A percentile compares a stretch with the other conserved stretches of the same genome.
These are phyloP conservation scores for Cercis canadensis DNA, from an alignment of 306 rosid genomes.

Conservation along the genomic window DNA sequence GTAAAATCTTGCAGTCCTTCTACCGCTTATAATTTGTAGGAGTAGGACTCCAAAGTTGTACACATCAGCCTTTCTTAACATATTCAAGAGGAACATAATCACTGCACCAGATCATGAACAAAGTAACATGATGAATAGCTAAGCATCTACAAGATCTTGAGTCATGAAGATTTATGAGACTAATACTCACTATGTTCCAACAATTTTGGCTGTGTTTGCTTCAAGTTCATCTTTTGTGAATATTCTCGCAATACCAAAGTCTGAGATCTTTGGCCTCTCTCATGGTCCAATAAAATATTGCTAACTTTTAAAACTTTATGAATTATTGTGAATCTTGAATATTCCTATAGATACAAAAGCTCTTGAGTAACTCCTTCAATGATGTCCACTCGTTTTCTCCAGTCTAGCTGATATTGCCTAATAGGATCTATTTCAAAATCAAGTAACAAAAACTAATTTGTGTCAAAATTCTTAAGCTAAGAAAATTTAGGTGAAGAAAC, in stretches of 20 bases:
- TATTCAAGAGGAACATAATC: slow-evolving; percentile 50
- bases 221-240: slow-evolving; percentile 30
- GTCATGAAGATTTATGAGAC: not conserved
- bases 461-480: not conserved
- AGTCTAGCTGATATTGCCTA: slow-evolving; percentile 20
- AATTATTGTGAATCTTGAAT: no score
- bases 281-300: slow-evolving; percentile 38
- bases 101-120: slow-evolving; percentile 17
- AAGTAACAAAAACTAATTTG: no score
- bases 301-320: slow-evolving; percentile 48
- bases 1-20: no score
- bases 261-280: slow-evolving; percentile 47
- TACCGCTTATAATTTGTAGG: no score
- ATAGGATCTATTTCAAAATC: no score
- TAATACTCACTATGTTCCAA: slow-evolving; percentile 47
- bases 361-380: slow-evolving; percentile 50
- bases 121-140: not conserved
- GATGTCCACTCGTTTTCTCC: slow-evolving; percentile 36
- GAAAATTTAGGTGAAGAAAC: no score
- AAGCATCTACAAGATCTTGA: not conserved
- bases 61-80: slow-evolving; percentile 31
- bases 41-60: no score
- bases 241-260: slow-evolving; percentile 49
- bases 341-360: slow-evolving; percentile 48
- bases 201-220: slow-evolving; percentile 46